These are phyloP conservation scores for Daldinia sp. DNA, from an alignment of 2,329 filamentous ascomycete genomes.

Conservation along the genomic window DNA sequence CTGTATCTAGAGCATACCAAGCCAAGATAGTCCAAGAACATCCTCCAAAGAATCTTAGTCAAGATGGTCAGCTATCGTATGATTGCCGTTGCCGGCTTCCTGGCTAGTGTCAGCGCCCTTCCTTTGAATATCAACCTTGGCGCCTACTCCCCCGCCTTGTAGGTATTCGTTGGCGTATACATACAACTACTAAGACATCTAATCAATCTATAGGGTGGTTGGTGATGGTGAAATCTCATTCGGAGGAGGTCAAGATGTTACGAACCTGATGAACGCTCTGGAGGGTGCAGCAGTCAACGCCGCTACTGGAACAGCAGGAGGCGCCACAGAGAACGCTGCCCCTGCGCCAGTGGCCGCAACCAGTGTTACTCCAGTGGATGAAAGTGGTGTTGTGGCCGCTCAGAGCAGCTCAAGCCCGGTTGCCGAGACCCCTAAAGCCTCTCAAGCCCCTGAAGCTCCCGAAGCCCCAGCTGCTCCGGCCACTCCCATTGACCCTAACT, in stretches of 20 bases:
- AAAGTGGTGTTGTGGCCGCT: constrained; percentile 19
- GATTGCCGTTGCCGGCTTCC: constrained; percentile 54
- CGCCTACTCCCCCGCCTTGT: constrained; percentile 60
- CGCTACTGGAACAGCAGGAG: constrained; percentile 45
- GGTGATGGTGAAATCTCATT: constrained; percentile 54
- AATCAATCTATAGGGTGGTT: constrained; percentile 51
- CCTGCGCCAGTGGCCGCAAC: constrained; percentile 40
- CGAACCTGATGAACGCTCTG: constrained; percentile 59
- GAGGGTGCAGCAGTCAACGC: constrained; percentile 58
- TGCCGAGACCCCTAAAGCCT: constrained; percentile 16
- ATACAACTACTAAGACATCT: constrained; percentile 24
- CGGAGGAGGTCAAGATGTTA: constrained; percentile 59
- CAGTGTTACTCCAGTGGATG: constrained; percentile 29
- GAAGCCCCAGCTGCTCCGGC: constrained; percentile 27
- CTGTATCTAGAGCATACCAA: constrained; percentile 25
- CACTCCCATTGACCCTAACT: constrained; percentile 49
- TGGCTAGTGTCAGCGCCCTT: constrained; percentile 52
- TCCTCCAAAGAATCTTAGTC: constrained; percentile 30
- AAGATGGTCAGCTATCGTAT: constrained; percentile 56
- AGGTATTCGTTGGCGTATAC: constrained; percentile 42
- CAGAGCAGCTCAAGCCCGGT: constrained; percentile 35
- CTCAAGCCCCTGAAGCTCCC: constrained; percentile 24
- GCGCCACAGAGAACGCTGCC: constrained; percentile 42
- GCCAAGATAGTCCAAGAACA: constrained; percentile 20
- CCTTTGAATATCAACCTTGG: constrained; percentile 60